phyloP scores from a whole-genome alignment of 208 protist species.

The Leishmania lainsoni region DNA sequence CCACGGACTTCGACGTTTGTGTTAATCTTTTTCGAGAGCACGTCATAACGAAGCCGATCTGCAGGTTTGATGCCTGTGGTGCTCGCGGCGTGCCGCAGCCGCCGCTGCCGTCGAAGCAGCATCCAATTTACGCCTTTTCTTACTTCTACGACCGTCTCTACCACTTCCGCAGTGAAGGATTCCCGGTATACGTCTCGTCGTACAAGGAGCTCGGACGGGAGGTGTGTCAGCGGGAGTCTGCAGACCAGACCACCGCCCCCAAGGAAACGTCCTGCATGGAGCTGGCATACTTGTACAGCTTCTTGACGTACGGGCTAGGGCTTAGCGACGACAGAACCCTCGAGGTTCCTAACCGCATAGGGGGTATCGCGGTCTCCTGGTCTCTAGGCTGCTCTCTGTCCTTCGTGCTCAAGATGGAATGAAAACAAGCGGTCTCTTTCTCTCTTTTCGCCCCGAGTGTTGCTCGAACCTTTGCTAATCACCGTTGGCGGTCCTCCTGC shows the following conservation, averaged over 20 bases:
- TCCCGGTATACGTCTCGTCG: slow-evolving; percentile 22
- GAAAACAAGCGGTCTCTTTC: neutral
- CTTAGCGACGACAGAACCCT: slow-evolving; percentile 49
- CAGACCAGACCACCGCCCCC: neutral
- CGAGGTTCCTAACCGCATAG: slow-evolving; percentile 59
- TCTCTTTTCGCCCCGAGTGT: neutral
- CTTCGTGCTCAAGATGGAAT: slow-evolving; percentile 31
- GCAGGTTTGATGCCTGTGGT: slow-evolving; percentile 44
- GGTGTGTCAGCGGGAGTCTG: slow-evolving; percentile 21
- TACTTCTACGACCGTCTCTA: slow-evolving; percentile 74
- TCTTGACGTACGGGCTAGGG: slow-evolving; percentile 54
- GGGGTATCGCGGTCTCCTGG: slow-evolving; percentile 69
- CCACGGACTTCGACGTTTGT: slow-evolving; percentile 36
- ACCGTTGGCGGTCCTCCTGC: too few relatives aligned
- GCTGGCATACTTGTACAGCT: slow-evolving; percentile 74
- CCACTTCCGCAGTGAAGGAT: slow-evolving; percentile 8
- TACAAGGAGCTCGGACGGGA: slow-evolving; percentile 35
- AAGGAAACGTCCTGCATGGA: slow-evolving; percentile 67
- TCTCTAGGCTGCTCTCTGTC: slow-evolving; percentile 76
- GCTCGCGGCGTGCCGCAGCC: slow-evolving; percentile 65
- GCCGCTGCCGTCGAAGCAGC: slow-evolving; percentile 1
- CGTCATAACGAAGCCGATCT: slow-evolving; percentile 27
- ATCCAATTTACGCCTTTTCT: slow-evolving; percentile 62
- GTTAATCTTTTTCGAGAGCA: slow-evolving; percentile 18
- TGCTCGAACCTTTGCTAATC: neutral